Conservation (phyloP, 2,329 filamentous ascomycete species). For the Tolypocladium tropicale region DNA sequence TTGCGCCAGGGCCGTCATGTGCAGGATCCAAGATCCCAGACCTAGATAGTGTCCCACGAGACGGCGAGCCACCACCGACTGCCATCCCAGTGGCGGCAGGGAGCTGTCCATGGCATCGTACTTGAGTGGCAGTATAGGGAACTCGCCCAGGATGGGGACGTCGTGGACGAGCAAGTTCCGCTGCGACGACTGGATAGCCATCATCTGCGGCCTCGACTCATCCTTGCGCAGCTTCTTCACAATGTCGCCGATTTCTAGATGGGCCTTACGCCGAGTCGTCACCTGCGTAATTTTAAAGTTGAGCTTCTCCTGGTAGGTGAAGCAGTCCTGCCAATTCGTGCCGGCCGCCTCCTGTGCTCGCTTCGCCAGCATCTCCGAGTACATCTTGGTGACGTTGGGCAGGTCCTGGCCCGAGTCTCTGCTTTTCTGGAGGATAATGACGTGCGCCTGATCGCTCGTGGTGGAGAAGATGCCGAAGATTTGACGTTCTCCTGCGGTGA, state of each 20-base stretch:
- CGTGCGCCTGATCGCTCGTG: constrained; percentile 64
- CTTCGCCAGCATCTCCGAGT: constrained; percentile 62
- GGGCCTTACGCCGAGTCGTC: constrained; percentile 78
- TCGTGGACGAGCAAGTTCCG: constrained; percentile 73
- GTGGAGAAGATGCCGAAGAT: constrained; percentile 93
- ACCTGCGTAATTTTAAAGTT: constrained; percentile 82
- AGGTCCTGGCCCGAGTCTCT: constrained; percentile 71
- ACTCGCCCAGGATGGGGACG: constrained; percentile 71
- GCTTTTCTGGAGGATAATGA: constrained; percentile 77
- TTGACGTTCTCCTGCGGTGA: constrained; percentile 80
- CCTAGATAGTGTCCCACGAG: constrained; percentile 85
- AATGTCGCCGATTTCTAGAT: constrained; percentile 78
- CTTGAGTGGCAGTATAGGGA: constrained; percentile 72
- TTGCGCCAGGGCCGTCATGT: constrained; percentile 75
- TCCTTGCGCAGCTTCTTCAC: constrained; percentile 87
- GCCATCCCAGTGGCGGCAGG: constrained; percentile 88
- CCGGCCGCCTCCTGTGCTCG: constrained; percentile 56
- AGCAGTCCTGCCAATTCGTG: constrained; percentile 67
- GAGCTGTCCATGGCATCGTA: constrained; percentile 78
- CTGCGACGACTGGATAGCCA: constrained; percentile 87
- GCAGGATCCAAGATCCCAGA: constrained; percentile 83
- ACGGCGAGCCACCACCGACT: constrained; percentile 75
- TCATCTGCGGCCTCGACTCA: constrained; percentile 66
- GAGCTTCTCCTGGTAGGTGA: constrained; percentile 78
- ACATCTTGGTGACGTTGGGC: constrained; percentile 84